Conservation (phyloP, 805 yeast genomes). For the Spathaspora passalidarum region DNA sequence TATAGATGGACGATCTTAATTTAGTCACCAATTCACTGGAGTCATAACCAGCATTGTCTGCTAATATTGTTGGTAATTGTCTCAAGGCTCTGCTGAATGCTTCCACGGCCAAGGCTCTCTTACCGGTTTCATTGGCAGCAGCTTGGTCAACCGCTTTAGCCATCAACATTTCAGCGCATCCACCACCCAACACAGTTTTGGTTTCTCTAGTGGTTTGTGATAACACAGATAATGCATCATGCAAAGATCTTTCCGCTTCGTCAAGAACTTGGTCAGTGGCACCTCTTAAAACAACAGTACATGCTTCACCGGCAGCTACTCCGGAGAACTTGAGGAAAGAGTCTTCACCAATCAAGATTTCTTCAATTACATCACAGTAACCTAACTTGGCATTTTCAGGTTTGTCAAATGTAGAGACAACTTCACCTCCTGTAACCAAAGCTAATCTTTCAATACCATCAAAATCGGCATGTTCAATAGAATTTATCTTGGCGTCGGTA, state of each 20-base stretch:
- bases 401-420: constrained; percentile 90
- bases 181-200: constrained; percentile 91
- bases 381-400: constrained; percentile 88
- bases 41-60: constrained; percentile 97
- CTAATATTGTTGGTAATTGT: constrained; percentile 91
- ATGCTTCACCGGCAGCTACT: constrained; percentile 91
- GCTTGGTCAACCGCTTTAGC: constrained; percentile 92
- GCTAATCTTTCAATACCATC: constrained; percentile 97
- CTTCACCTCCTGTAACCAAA: constrained; percentile 96
- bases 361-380: constrained; percentile 85
- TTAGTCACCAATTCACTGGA: constrained; percentile 89
- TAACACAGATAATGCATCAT: constrained; percentile 92
- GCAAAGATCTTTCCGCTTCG: constrained; percentile 57
- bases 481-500: constrained; percentile 80
- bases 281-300: constrained; percentile 85
- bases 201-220: constrained; percentile 94
- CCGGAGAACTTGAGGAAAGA: constrained; percentile 91
- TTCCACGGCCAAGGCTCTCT: constrained; percentile 90
- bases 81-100: constrained; percentile 92
- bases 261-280: constrained; percentile 47
- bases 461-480: constrained; percentile 97
- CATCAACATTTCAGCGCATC: constrained; percentile 88
- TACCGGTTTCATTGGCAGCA: constrained; percentile 90
- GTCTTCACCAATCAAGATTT: constrained; percentile 90
- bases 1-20: constrained; percentile 84